Percentiles rank a stretch among this genome's conserved stretches.
Evolutionary conservation across 1,284 basidiomycete species (phyloP).

Genomic region (Cryptococcus sp.): DNA sequence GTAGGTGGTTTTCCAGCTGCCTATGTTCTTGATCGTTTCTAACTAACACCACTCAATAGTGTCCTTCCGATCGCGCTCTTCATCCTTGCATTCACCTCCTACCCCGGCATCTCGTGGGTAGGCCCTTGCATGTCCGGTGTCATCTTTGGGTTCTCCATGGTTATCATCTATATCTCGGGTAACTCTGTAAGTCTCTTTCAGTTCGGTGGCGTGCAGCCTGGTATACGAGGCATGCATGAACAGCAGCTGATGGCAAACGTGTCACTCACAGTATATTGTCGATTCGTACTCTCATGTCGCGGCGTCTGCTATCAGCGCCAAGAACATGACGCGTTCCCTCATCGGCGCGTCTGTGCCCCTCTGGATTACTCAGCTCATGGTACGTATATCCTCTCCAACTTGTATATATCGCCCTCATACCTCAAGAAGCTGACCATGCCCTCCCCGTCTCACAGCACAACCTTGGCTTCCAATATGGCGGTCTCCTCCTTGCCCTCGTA

Average conservation of each 20-base stretch:
- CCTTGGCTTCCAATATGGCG: slow-evolving; percentile 38
- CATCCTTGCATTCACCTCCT: slow-evolving; percentile 46
- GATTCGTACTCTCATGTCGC: slow-evolving; percentile 29
- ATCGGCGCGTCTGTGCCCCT: slow-evolving; percentile 48
- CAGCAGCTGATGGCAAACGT: not conserved
- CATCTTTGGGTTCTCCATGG: slow-evolving; percentile 42
- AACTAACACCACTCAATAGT: not conserved
- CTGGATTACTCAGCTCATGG: slow-evolving; percentile 34
- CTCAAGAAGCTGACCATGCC: not conserved
- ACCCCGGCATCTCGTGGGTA: slow-evolving; percentile 36
- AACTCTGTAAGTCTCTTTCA: slow-evolving; percentile 27
- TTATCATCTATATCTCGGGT: slow-evolving; percentile 45
- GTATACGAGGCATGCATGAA: too few species aligned
- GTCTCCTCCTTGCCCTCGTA: slow-evolving; percentile 38
- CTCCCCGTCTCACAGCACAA: slow-evolving; percentile 17
- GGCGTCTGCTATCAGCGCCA: slow-evolving; percentile 52
- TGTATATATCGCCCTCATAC: too few species aligned
- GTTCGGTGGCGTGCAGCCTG: too few species aligned
- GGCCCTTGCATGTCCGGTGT: slow-evolving; percentile 33
- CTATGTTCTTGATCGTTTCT: not conserved
- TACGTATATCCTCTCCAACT: slow-evolving; percentile 10
- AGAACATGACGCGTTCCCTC: slow-evolving; percentile 53
- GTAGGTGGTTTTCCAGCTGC: not conserved
- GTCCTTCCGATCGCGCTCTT: slow-evolving; percentile 50
- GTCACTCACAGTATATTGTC: slow-evolving; percentile 24